phyloP scores from a whole-genome alignment of 768 basidiomycete genomes.

The Tulasnella sp. region DNA sequence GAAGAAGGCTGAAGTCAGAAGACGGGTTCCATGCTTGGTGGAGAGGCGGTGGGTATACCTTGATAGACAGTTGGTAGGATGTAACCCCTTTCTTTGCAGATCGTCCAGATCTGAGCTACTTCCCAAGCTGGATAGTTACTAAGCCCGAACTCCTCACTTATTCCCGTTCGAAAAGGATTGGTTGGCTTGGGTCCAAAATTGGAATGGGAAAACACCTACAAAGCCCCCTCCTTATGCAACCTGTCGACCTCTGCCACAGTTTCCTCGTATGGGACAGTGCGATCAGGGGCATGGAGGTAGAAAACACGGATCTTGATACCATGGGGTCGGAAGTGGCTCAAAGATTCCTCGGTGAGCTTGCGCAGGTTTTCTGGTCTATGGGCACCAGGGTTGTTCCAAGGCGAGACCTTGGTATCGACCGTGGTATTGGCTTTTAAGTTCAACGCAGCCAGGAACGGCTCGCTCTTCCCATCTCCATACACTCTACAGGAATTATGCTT shows the following conservation, averaged over 20 bases:
- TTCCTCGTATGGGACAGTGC: slow-evolving; percentile 37
- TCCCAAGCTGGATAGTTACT: slow-evolving; percentile 24
- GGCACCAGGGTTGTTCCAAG: slow-evolving; percentile 1
- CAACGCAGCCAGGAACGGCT: too few species aligned
- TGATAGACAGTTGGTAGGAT: slow-evolving; percentile 42
- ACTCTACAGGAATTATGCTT: slow-evolving; percentile 29
- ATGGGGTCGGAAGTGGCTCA: slow-evolving; percentile 3
- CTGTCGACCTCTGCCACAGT: slow-evolving; percentile 40
- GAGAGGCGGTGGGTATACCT: slow-evolving; percentile 5
- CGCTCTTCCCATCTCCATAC: too few species aligned
- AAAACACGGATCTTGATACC: slow-evolving; percentile 26
- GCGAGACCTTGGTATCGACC: slow-evolving; percentile 40
- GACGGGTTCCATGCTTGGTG: background rate
- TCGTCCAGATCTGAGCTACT: slow-evolving; percentile 6
- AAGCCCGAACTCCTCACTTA: slow-evolving; percentile 31
- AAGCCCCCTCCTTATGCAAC: slow-evolving; percentile 42
- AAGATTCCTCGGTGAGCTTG: slow-evolving; percentile 9
- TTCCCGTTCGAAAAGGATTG: background rate
- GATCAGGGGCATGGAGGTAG: slow-evolving; percentile 38
- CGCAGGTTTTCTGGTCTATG: slow-evolving; percentile 15
- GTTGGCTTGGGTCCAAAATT: background rate
- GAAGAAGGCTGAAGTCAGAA: background rate
- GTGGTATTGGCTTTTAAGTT: slow-evolving; percentile 24
- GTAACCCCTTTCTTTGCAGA: slow-evolving; percentile 37
- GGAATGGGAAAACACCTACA: slow-evolving; percentile 23